Evolutionary conservation across 2,329 filamentous ascomycete species (phyloP), one percentile per base, ranked within the genome.

Genomic region (Cercospora sojina): DNA sequence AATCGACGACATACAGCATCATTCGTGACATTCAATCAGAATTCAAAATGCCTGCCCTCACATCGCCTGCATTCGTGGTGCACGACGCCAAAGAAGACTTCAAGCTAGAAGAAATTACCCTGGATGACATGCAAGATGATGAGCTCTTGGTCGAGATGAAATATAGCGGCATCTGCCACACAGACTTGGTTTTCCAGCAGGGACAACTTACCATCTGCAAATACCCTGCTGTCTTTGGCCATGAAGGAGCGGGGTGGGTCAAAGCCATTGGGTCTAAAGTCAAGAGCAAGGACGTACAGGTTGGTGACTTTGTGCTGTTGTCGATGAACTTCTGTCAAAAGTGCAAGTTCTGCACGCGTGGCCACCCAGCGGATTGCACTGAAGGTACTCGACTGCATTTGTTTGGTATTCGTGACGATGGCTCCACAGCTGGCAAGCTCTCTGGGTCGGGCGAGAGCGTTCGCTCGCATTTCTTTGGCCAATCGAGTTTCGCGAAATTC

Each of bases 141-240:
- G 70, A 72, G 57, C 43, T 69, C 16, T 63, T 72, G 3, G 53
- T 71, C 29, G 65, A 70, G n/a, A 71, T 72, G 63, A 59, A 70
- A 55, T 69, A 68, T 41, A 65, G 67, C 5, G 71, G 70, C 13
- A 71, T 71, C 27, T 71, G 71, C 64, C 71, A 73, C 32, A 73
- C 70, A 18, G 71, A 71, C 38, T 59, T 71, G 20, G 66, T 70
- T 3, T 67, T 69, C 10, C 70, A 71, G 64, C 51, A 67, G 35
- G 67, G 35, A n/a, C 35, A 38, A 38, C 35, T 38, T 3, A 38
- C 35, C 35, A 38, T 38, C 35, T 38, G 35, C 35, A 38, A 38
- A 38, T 38, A 38, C 6, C 35, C 35, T 38, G 35, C 35, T 12
- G 35, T 38, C 35, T 38, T 38, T 38, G 35, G 35, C 5, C 35